These are phyloP conservation scores for Candida golubevii DNA, from an alignment of 805 yeast species.

Conservation along the genomic window DNA sequence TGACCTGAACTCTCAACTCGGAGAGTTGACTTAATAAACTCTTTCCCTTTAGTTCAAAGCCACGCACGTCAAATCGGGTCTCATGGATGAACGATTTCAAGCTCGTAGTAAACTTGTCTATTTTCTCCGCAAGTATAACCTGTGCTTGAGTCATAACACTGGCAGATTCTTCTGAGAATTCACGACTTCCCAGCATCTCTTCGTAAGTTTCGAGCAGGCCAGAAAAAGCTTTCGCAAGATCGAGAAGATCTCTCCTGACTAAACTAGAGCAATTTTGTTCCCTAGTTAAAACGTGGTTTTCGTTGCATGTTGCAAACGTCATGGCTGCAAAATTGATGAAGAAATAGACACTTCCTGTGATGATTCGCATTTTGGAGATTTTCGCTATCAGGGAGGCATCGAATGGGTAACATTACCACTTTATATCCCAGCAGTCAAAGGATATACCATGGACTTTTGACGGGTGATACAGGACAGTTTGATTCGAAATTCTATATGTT, in stretches of 20 bases:
- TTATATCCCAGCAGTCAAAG: too few species aligned
- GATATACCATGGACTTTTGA: too few species aligned
- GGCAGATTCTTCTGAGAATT: background rate
- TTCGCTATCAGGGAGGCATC: too few species aligned
- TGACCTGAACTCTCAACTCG: background rate
- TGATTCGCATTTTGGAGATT: too few species aligned
- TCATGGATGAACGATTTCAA: background rate
- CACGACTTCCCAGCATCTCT: background rate
- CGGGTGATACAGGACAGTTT: too few species aligned
- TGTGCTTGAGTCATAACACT: background rate
- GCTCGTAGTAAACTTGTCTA: background rate
- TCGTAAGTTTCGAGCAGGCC: background rate
- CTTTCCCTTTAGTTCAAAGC: background rate
- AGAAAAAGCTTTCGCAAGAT: background rate
- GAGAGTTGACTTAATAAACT: background rate
- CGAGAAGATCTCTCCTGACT: background rate
- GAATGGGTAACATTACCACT: too few species aligned
- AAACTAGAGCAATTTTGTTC: too few species aligned
- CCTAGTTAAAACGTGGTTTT: background rate
- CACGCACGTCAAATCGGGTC: background rate
- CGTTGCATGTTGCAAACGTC: background rate
- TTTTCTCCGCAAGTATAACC: background rate
- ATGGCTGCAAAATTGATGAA: background rate
- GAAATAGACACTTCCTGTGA: background rate
- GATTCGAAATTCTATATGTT: too few species aligned